Percentiles rank a stretch among this genome's conserved stretches.
Conservation (phyloP, 331 rosid species). For the Prunus yedoensis region DNA sequence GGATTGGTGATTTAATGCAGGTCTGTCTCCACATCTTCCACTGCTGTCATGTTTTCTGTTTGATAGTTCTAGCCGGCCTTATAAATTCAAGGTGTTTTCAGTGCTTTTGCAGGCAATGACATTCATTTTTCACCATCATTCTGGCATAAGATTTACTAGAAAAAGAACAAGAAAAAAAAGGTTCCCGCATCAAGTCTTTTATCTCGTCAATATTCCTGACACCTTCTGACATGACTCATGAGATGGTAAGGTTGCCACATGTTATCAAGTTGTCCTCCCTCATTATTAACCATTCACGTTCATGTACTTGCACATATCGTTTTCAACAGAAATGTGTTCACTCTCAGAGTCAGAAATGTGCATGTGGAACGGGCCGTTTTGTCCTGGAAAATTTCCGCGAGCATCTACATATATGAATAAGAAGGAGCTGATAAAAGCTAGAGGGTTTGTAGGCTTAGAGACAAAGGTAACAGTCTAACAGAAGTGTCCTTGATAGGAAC, state of each 20-base stretch:
- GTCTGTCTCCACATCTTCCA: not conserved
- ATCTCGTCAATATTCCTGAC: not conserved
- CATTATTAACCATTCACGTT: constrained; percentile 8
- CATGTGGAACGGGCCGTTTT: not conserved
- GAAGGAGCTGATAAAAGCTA: not conserved
- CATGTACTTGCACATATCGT: not conserved
- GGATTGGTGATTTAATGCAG: constrained; percentile 12
- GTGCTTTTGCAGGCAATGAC: not conserved
- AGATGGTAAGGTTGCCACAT: constrained; percentile 10
- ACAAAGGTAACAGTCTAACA: constrained; percentile 20
- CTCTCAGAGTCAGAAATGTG: not conserved
- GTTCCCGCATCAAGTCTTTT: not conserved
- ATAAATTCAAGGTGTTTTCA: not conserved
- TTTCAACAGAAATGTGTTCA: not conserved
- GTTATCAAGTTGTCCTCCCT: not conserved
- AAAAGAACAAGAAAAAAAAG: not conserved
- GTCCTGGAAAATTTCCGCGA: constrained; percentile 14
- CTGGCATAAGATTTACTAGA: not conserved
- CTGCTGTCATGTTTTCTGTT: constrained; percentile 10
- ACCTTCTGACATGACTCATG: not conserved
- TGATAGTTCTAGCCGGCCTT: not conserved
- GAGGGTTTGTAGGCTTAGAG: constrained; percentile 17
- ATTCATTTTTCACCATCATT: constrained; percentile 5
- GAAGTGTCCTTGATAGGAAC: constrained; percentile 5
- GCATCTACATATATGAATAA: constrained; percentile 23